Evolutionary conservation across 495 filamentous ascomycete species (phyloP), one percentile per base, ranked within the genome.

Genomic region (Gamarada debralockiae): DNA sequence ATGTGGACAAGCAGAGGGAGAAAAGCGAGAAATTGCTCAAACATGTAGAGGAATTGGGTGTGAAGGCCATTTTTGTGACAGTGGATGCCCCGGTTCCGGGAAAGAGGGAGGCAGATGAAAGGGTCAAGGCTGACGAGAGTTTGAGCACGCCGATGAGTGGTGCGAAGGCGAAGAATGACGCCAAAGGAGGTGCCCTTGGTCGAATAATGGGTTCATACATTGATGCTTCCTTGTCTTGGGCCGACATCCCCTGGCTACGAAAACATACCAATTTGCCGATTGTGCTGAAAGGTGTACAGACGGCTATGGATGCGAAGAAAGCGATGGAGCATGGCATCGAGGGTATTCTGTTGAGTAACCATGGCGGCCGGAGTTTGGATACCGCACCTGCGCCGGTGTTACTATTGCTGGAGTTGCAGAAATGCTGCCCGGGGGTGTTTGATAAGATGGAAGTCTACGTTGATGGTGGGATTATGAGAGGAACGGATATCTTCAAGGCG

Each of bases 151-250:
- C 81, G 2, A 86, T 85, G 75, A 73, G 77, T 18, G 78, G 75
- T 0, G 72, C 75, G 6, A 74, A 70, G 40, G 79, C 78, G 0
- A 73, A 70, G 33, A 84, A 85, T 46, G 87, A 92, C 58, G 75
- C 71, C 24, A 82, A 83, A 51, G 86, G 87, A 4, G 85, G 85
- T 1, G 82, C 84, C 0, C 63, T 92, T 46, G 87, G 83, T 10
- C 71, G 87, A 21, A 73, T 85, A 2, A 92, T 88, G 81, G 86
- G 82, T 1, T 67, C 71, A 0, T 91, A 82, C 61, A 82, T 93
- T 50, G 87, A 91, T 51, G 70, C 85, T 0, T 79, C 82, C 8
- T 64, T 95, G 3, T 84, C 78, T n/a, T 96, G 90, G 90, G 75
- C 79, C 21, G 83, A 86, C 59, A 76, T 85, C 1, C 54, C 67